Evolutionary conservation across 2,329 filamentous ascomycete species (phyloP).

Genomic region (Xylaria sp.): DNA sequence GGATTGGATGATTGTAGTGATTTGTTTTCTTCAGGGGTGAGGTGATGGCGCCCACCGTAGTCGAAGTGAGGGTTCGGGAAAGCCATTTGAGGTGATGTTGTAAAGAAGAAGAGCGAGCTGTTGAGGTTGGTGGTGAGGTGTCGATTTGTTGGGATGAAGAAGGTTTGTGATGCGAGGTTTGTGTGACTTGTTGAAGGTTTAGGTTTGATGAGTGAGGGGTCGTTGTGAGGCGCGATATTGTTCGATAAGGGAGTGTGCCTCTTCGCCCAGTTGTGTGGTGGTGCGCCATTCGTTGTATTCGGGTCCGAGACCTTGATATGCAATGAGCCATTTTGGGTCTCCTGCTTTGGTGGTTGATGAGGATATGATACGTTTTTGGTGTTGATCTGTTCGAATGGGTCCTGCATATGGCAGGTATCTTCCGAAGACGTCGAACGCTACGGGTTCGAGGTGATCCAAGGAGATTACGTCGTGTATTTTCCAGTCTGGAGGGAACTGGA

Average conservation of each 20-base stretch:
- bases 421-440: not conserved
- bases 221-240: not conserved
- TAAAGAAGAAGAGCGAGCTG: too few species aligned
- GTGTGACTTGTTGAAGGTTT: too few species aligned
- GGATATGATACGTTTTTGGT: not conserved
- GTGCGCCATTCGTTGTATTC: not conserved
- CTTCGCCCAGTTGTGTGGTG: not conserved
- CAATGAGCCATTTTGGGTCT: not conserved
- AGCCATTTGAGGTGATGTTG: too few species aligned
- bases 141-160: too few species aligned
- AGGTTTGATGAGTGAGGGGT: too few species aligned
- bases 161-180: too few species aligned
- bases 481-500: not conserved
- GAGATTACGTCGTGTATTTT: constrained; percentile 5
- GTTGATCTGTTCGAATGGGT: not conserved
- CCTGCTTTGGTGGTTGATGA: not conserved
- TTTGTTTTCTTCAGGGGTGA: too few species aligned
- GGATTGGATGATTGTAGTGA: too few species aligned
- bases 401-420: not conserved
- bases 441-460: constrained; percentile 3
- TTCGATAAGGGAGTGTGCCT: not conserved
- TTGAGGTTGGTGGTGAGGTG: too few species aligned
- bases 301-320: not conserved
- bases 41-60: too few species aligned
- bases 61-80: too few species aligned